Conservation (phyloP, 1,284 basidiomycete species). For the Ganoderma resinaceum region DNA sequence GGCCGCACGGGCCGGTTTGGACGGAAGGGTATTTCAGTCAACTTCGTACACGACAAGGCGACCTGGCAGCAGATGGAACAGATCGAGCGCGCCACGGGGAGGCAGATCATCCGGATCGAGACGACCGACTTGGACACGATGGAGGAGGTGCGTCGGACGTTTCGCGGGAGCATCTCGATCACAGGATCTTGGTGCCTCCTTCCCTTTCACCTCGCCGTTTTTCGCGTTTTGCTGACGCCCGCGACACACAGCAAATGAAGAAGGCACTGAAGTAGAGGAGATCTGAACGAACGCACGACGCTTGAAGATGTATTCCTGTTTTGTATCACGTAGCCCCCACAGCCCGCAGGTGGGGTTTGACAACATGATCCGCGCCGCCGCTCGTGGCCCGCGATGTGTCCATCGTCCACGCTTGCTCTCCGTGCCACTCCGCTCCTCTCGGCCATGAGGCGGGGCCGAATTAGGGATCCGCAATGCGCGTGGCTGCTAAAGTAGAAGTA, state of each 20-base stretch:
- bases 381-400: not conserved
- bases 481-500: constrained; percentile 7
- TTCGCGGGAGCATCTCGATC: constrained; percentile 18
- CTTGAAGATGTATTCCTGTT: constrained; percentile 28
- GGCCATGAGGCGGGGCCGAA: constrained; percentile 12
- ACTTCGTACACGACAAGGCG: constrained; percentile 90
- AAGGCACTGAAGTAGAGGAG: constrained; percentile 68
- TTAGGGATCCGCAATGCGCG: constrained; percentile 13
- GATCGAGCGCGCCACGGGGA: constrained; percentile 81
- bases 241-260: constrained; percentile 69
- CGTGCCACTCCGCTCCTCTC: constrained; percentile 9
- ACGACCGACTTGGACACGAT: constrained; percentile 89
- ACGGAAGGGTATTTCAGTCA: constrained; percentile 94
- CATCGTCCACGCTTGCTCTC: not conserved
- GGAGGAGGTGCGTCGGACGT: constrained; percentile 71
- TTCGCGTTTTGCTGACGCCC: constrained; percentile 8
- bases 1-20: constrained; percentile 96
- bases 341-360: constrained; percentile 7
- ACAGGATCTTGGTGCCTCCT: constrained; percentile 9
- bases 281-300: constrained; percentile 12
- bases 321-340: constrained; percentile 33
- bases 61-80: constrained; percentile 88
- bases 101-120: constrained; percentile 81
- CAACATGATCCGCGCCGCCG: constrained; percentile 12
- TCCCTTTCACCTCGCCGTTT: not conserved